phyloP scores from a whole-genome alignment of 2,329 filamentous ascomycete species.

The Diaporthe sp. region DNA sequence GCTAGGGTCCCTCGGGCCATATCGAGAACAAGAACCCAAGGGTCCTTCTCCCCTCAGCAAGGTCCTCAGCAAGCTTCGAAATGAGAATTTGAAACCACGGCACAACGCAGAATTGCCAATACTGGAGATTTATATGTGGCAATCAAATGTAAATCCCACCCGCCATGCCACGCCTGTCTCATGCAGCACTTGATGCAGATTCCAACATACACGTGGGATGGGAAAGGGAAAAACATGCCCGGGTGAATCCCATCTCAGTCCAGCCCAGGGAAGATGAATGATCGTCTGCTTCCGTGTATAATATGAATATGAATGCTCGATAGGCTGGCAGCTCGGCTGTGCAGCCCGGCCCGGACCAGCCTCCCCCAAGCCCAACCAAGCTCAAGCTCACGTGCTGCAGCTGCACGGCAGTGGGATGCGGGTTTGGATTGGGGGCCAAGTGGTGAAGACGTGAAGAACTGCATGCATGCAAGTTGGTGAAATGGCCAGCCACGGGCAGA shows the following conservation, averaged over 20 bases:
- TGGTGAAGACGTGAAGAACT: background rate
- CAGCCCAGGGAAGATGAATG: background rate
- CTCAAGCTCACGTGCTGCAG: slow-evolving; percentile 17
- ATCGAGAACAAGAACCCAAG: slow-evolving; percentile 15
- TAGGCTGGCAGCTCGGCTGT: background rate
- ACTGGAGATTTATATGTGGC: background rate
- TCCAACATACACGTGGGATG: background rate
- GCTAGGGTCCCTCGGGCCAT: slow-evolving; percentile 9
- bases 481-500: background rate
- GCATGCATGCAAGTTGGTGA: background rate
- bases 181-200: background rate
- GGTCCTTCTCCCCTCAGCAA: slow-evolving; percentile 1
- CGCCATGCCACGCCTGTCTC: background rate
- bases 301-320: background rate
- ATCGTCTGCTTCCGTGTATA: background rate
- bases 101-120: background rate
- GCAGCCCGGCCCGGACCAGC: background rate
- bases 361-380: background rate
- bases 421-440: background rate
- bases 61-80: slow-evolving; percentile 13
- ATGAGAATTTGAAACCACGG: slow-evolving; percentile 11
- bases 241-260: background rate
- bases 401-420: slow-evolving; percentile 16
- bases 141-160: background rate
- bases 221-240: background rate